phyloP scores from a whole-genome alignment of 805 yeast genomes.

The Metschnikowia gruessii region DNA sequence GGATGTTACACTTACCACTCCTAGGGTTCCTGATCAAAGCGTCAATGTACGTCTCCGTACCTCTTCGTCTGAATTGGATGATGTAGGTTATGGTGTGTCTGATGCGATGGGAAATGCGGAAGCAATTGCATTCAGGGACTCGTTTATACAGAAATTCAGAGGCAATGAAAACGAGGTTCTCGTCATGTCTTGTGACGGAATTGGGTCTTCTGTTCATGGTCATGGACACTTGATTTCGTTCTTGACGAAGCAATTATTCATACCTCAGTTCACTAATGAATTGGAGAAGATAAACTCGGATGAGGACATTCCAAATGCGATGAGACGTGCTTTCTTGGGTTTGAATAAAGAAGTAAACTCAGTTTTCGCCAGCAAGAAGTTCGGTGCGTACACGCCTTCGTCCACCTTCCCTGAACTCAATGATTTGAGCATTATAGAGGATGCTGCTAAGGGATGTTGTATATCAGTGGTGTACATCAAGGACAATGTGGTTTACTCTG shows the following conservation, averaged over 20 bases:
- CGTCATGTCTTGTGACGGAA: slow-evolving; percentile 43
- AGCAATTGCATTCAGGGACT: slow-evolving; percentile 71
- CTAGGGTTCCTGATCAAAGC: slow-evolving; percentile 84
- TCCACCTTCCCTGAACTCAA: slow-evolving; percentile 42
- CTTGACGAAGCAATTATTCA: slow-evolving; percentile 69
- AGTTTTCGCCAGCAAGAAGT: slow-evolving; percentile 44
- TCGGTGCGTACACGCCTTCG: slow-evolving; percentile 37
- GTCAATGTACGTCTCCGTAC: slow-evolving; percentile 84
- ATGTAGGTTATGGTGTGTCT: slow-evolving; percentile 85
- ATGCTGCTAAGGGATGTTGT: slow-evolving; percentile 78
- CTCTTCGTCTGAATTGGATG: slow-evolving; percentile 74
- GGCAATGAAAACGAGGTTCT: slow-evolving; percentile 81
- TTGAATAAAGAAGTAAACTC: slow-evolving; percentile 82
- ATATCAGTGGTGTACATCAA: slow-evolving; percentile 77
- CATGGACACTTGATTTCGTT: slow-evolving; percentile 66
- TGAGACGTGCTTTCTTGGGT: slow-evolving; percentile 75
- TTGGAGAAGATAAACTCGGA: slow-evolving; percentile 43
- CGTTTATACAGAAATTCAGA: slow-evolving; percentile 81
- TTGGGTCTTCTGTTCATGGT: slow-evolving; percentile 15
- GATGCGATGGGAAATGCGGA: slow-evolving; percentile 74
- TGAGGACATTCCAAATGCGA: slow-evolving; percentile 64
- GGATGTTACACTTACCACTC: slow-evolving; percentile 92
- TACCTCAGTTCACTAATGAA: slow-evolving; percentile 65
- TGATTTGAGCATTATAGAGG: slow-evolving; percentile 58
- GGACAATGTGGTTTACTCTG: slow-evolving; percentile 68